These are phyloP conservation scores for Warburgia ugandensis DNA, from an alignment of 164 flowering plant genomes.

Conservation along the genomic window DNA sequence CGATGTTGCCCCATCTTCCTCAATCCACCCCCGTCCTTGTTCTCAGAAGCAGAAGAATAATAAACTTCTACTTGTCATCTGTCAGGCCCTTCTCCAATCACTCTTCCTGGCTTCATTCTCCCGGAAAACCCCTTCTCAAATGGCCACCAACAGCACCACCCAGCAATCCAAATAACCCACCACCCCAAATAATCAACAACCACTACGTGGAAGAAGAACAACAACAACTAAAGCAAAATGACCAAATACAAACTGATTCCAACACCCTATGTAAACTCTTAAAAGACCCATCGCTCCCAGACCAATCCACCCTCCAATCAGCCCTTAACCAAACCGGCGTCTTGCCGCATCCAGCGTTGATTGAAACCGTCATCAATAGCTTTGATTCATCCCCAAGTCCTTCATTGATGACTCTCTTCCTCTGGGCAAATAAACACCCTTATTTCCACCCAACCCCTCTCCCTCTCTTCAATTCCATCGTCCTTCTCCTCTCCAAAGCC, in stretches of 20 bases:
- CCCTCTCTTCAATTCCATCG: constrained; percentile 39
- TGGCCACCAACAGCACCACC: not conserved
- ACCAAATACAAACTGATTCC: too few species aligned
- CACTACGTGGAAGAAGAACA: not conserved
- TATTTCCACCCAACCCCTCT: constrained; percentile 28
- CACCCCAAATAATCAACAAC: not conserved
- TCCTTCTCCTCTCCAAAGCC: constrained; percentile 48
- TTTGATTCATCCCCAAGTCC: constrained; percentile 60
- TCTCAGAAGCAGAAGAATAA: not conserved
- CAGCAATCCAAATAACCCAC: not conserved
- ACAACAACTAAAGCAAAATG: not conserved
- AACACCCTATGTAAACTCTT: not conserved
- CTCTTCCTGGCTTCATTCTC: not conserved
- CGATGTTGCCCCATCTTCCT: too few species aligned
- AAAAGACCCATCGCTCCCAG: constrained; percentile 1
- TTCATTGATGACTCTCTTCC: constrained; percentile 34
- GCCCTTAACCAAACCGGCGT: constrained; percentile 41
- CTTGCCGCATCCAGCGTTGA: constrained; percentile 24
- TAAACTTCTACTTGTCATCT: not conserved
- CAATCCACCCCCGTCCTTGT: not conserved
- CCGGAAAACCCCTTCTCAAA: constrained; percentile 8
- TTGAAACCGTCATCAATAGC: constrained; percentile 33
- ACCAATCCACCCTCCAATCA: not conserved
- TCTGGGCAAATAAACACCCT: constrained; percentile 55
- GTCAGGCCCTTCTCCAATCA: not conserved